Evolutionary conservation across 257 asterid genomes (phyloP), one percentile per base, ranked within the genome.

Genomic region (Przewalskia tangutica): DNA sequence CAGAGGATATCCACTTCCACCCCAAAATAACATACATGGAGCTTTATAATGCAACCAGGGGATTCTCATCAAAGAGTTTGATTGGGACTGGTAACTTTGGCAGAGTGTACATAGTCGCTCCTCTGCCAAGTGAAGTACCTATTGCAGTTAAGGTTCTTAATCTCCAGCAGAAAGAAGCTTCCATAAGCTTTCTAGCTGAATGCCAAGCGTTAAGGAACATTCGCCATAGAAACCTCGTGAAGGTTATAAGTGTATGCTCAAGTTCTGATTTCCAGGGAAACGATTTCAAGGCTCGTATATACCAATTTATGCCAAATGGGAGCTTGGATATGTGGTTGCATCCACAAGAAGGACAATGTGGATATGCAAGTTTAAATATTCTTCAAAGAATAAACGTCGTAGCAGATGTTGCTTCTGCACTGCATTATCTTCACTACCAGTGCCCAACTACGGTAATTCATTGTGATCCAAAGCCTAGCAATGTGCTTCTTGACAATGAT

Each of bases 291-390:
- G 91, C 94, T 40, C 73, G 86, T 3, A 83, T 89, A 0, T 90
- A 85, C 27, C 79, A 85, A 76, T 83, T 82, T 36, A 86, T 88
- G 91, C 42, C 88, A 17, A 89, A 90, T 46, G 88, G 91, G 81
- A 90, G 88, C 82, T 80, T 90, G 63, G 91, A 90, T 51, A 42
- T 82, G 77, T 89, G 93, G 91, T 56, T 90, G 78, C 88, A 89
- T 83, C 84, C 84, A 7, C 85, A 80, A 59, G 85, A 81, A 63
- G 86, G 48, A 17, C 59, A 80, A 9, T 34, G 17, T 11, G 40
- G 54, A 11, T 77, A 56, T 2, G 71, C 62, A 60, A 36, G 82
- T 66, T 56, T 89, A 58, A 77, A 80, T 79, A 81, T 89, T 67
- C 66, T 86, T 77, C 88, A 86, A 46, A 76, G 90, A 83, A 71